Conservation (phyloP, 129 eudicot species). For the Centrapalus pauciflorus region DNA sequence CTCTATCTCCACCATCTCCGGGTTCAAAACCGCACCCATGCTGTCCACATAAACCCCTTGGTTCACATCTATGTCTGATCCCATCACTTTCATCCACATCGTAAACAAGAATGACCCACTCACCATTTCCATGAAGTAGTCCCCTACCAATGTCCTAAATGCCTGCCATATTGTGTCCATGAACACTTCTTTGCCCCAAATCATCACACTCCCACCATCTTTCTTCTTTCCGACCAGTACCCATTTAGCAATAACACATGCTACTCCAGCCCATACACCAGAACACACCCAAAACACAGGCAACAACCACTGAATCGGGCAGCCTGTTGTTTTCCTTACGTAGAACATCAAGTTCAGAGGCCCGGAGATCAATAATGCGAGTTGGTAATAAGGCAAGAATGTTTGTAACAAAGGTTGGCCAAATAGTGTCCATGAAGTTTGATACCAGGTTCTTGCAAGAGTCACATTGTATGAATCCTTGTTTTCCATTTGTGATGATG, state of each 20-base stretch:
- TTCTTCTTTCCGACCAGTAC: slow-evolving; percentile 57
- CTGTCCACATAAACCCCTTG: slow-evolving; percentile 72
- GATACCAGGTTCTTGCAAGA: slow-evolving; percentile 49
- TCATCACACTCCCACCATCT: slow-evolving; percentile 57
- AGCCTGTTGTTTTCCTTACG: slow-evolving; percentile 23
- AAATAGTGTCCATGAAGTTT: slow-evolving; percentile 55
- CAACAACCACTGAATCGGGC: slow-evolving; percentile 58
- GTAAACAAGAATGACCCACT: slow-evolving; percentile 56
- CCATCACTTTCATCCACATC: slow-evolving; percentile 79
- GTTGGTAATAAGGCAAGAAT: slow-evolving; percentile 53
- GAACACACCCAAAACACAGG: slow-evolving; percentile 66
- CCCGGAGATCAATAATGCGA: slow-evolving; percentile 48
- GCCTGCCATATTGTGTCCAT: slow-evolving; percentile 92
- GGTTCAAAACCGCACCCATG: slow-evolving; percentile 79
- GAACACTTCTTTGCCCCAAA: slow-evolving; percentile 60
- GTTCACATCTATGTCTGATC: slow-evolving; percentile 40
- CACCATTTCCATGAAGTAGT: slow-evolving; percentile 68
- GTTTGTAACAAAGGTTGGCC: slow-evolving; percentile 79
- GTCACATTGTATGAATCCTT: slow-evolving; percentile 35
- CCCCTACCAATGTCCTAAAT: slow-evolving; percentile 62
- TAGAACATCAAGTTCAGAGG: slow-evolving; percentile 44
- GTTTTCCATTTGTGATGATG: slow-evolving; percentile 29
- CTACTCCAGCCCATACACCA: slow-evolving; percentile 46
- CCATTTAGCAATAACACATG: slow-evolving; percentile 65
- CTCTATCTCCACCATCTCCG: slow-evolving; percentile 82